phyloP scores from a whole-genome alignment of 1,139 yeast genomes.

The Entelexis sorbosivorans region DNA sequence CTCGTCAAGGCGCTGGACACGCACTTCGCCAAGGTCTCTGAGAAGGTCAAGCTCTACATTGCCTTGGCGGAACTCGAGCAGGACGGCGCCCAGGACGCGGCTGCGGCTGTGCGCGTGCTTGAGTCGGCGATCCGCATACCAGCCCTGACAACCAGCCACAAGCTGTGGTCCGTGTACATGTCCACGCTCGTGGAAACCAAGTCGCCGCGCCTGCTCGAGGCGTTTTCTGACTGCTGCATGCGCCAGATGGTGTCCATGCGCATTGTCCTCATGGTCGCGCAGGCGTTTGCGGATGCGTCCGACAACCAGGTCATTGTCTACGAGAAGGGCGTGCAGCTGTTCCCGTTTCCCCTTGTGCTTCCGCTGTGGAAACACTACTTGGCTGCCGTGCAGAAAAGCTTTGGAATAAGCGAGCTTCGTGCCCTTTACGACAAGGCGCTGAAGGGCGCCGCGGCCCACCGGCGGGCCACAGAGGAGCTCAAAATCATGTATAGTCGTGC shows the following conservation, averaged over 20 bases:
- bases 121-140: conserved; percentile 1
- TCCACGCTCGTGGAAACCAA: conserved; percentile 2
- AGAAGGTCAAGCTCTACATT: conserved; percentile 2
- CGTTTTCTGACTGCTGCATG: conserved; percentile 14
- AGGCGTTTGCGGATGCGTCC: conserved; percentile 6
- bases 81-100: not conserved
- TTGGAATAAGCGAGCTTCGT: conserved; percentile 4
- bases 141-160: not conserved
- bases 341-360: conserved; percentile 11
- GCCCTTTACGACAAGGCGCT: conserved; percentile 10
- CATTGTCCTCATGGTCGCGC: conserved; percentile 10
- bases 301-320: conserved; percentile 12
- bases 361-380: conserved; percentile 16
- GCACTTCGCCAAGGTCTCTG: not conserved
- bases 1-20: not conserved
- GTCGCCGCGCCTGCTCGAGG: conserved; percentile 6
- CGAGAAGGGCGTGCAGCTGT: conserved; percentile 13
- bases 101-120: conserved; percentile 2
- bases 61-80: conserved; percentile 8
- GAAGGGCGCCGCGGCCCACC: not conserved
- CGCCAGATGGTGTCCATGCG: conserved; percentile 11
- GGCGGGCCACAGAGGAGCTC: conserved; percentile 12
- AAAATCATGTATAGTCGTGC: conserved; percentile 6
- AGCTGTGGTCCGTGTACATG: conserved; percentile 11
- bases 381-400: not conserved